Evolutionary conservation across 257 asterid species (phyloP), one percentile per base, ranked within the genome.

Genomic region (Solanum lycopersicoides): DNA sequence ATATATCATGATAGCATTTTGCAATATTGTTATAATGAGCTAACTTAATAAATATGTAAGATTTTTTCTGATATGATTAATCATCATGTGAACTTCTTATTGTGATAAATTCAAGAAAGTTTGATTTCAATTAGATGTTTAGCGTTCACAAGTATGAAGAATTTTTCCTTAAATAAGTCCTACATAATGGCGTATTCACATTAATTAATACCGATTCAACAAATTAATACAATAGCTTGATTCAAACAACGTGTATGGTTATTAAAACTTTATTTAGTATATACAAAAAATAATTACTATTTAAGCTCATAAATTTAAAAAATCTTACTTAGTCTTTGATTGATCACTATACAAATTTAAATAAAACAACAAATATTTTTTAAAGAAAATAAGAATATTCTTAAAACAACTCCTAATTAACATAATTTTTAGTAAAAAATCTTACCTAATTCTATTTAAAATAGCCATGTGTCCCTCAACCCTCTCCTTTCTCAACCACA

Each of bases 141-240:
- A 13, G 9, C 1, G 4, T 72, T 72, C 0, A 1, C 0, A 0
- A 34, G 25, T 37, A 4, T 32, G 11, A 32, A 71, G 6, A 15
- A 7, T 1, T 32, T 73, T 3, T 7, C 1, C 16, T 73, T 20
- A 35, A 73, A 20, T 37, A 15, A 15, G 23, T 8, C 3, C 11
- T 32, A 68, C 12, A 7, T 1, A 30, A 18, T 12, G 3, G 3
- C 3, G 3, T 4, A 71, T 15, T 0, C 7, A 15, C 35, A 15
- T 15, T 71, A 30, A 15, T 71, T 16, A 6, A n/a, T 32, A 71
- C 14, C 0, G 2, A 1, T 16, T 71, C 1, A 8, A 71, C 2
- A 69, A 2, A 37, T 37, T 5, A 32, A 7, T 32, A 9, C 3
- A 71, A 32, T 32, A 7, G 1, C 0, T 20, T 16, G 7, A 2